Percentiles rank a stretch among this genome's conserved stretches.
These are phyloP conservation scores for Penicillium bovifimosum DNA, from an alignment of 495 filamentous ascomycete genomes.

Conservation along the genomic window DNA sequence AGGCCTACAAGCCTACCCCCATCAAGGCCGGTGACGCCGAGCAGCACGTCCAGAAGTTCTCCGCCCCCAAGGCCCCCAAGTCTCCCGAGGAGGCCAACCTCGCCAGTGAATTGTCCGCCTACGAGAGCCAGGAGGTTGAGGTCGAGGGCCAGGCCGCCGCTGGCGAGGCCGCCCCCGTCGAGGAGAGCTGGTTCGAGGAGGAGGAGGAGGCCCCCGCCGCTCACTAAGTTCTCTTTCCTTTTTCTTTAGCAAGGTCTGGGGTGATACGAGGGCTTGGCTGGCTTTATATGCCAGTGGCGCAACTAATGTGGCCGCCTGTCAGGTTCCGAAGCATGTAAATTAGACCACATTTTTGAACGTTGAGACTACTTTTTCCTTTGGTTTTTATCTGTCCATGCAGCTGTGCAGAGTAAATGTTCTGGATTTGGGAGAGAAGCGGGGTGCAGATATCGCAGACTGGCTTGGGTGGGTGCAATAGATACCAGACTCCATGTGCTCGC, in stretches of 20 bases:
- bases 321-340: conserved; percentile 43
- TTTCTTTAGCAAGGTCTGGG: conserved; percentile 29
- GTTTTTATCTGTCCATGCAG: neutral
- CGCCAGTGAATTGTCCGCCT: conserved; percentile 81
- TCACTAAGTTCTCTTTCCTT: conserved; percentile 34
- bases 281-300: conserved; percentile 20
- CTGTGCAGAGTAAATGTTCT: neutral
- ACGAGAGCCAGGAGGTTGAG: conserved; percentile 89
- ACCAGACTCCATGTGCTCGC: neutral
- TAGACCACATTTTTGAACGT: conserved; percentile 40
- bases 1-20: conserved; percentile 79
- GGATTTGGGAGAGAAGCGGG: neutral
- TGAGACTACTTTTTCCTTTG: conserved; percentile 25
- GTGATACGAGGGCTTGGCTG: conserved; percentile 25
- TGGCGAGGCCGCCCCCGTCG: conserved; percentile 52
- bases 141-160: conserved; percentile 73
- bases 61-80: conserved; percentile 65
- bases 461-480: neutral
- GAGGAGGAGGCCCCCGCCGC: conserved; percentile 50
- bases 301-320: conserved; percentile 27
- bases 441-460: neutral
- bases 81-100: conserved; percentile 91
- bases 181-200: conserved; percentile 72
- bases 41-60: conserved; percentile 87
- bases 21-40: conserved; percentile 82